Base-by-base conservation (phyloP, 768 basidiomycete species). In the Mycena epipterygia region DNA sequence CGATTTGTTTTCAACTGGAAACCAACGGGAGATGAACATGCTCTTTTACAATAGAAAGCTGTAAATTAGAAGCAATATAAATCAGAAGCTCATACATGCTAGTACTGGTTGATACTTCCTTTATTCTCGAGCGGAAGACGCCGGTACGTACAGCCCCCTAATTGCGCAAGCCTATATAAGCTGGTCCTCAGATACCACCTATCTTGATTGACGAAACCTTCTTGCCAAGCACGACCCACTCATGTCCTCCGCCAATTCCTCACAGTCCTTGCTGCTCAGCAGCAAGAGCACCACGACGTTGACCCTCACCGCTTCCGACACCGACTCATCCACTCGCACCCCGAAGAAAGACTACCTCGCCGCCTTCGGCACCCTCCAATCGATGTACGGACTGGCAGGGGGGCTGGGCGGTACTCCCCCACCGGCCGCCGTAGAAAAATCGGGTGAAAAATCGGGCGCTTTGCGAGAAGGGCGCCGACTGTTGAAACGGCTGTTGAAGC, bases 271-370 rank as follows among this genome's bases (percentile, higher is more conserved):
- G 46, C 55, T 67, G 32, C 58, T 67, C 46, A 60, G 58, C 25
- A 23, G n/a, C n/a, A n/a, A n/a, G n/a, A n/a, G n/a, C n/a, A n/a
- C n/a, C n/a, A n/a, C n/a, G n/a, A n/a, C n/a, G n/a, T n/a, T n/a
- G n/a, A n/a, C n/a, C n/a, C n/a, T 27, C 14, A 51, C 56, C n/a
- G 29, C 11, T 25, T 27, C 57, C 6, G 19, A 23, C n/a, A 25
- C 61, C 16, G 14, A 27, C 27, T 14, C 11, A 16, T 25, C n/a
- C 48, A 37, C 61, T 29, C 29, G 4, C 56, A n/a, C 41, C 53
- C 41, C 61, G n/a, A 46, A 51, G 9, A 69, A 69, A 23, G 55
- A 56, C 61, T 69, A 57, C 46, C 19, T 64, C 3, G 55, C 42
- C 41, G 61, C 61, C 0, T 64, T 69, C 14, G 68, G 17, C 16